Evolutionary conservation across 2,329 filamentous ascomycete genomes (phyloP).

Genomic region (Dendryphion nanum): DNA sequence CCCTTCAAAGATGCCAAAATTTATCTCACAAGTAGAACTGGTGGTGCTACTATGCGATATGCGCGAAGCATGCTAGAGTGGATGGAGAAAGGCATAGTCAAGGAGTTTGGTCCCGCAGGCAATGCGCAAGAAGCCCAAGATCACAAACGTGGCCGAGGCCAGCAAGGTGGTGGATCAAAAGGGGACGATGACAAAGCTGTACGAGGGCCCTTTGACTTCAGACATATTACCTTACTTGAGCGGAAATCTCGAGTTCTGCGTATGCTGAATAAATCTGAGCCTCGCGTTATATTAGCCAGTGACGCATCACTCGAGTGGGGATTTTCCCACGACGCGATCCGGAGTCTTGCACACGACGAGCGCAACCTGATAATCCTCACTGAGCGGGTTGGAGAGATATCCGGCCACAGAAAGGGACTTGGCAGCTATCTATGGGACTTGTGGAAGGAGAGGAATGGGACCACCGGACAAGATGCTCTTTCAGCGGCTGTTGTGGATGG

Average conservation of each 20-base stretch:
- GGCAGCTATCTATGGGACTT: slow-evolving; percentile 73
- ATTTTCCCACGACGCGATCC: slow-evolving; percentile 79
- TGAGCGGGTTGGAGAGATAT: slow-evolving; percentile 60
- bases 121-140: slow-evolving; percentile 29
- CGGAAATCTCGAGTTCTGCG: slow-evolving; percentile 76
- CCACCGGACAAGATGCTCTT: slow-evolving; percentile 21
- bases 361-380: slow-evolving; percentile 86
- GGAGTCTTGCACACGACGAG: slow-evolving; percentile 69
- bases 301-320: slow-evolving; percentile 93
- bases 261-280: slow-evolving; percentile 55
- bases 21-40: slow-evolving; percentile 82
- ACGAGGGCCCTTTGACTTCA: slow-evolving; percentile 84
- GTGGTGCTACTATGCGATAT: slow-evolving; percentile 84
- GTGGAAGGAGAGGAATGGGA: slow-evolving; percentile 32
- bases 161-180: slow-evolving; percentile 39
- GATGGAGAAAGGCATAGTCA: slow-evolving; percentile 96
- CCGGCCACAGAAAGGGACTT: slow-evolving; percentile 44
- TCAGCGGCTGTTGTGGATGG: slow-evolving; percentile 63
- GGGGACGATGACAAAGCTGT: slow-evolving; percentile 48
- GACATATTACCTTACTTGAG: slow-evolving; percentile 79
- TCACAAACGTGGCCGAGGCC: slow-evolving; percentile 29
- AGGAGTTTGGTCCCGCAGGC: slow-evolving; percentile 76
- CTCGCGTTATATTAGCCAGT: slow-evolving; percentile 83
- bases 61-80: slow-evolving; percentile 96
- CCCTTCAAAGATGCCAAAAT: slow-evolving; percentile 56